Evolutionary conservation across 257 asterid genomes (phyloP), one percentile per base, ranked within the genome.

Genomic region (Fraxinus americana): DNA sequence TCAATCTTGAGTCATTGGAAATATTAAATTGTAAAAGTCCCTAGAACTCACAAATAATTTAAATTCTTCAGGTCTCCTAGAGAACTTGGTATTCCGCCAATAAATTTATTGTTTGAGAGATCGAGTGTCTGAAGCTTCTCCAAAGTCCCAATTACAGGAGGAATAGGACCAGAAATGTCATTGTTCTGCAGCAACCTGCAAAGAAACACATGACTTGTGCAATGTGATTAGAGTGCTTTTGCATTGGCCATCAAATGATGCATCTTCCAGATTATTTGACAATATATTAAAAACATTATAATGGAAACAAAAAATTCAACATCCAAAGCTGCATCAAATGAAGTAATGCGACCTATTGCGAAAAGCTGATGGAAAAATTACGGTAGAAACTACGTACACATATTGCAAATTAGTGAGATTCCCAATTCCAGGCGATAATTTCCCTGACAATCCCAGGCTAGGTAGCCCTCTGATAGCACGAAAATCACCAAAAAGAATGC

Each of bases 121-220:
- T 93, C 98, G 36, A 96, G 88, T 3, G 97, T 85, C 75, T 96
- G 89, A 75, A 96, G 99, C 90, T 87, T 92, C 78, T 83, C 90
- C 59, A 96, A 80, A 82, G 82, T 92, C 81, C 97, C 99, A 66
- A 91, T 82, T 70, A 86, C 90, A 73, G 80, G 84, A 0, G 98
- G 99, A 67, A 96, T 90, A 39, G 87, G 77, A 83, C 98, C 99
- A 7, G 86, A 86, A 50, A 96, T 90, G 16, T 83, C 97, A 84
- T 96, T 96, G 90, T 96, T 96, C 81, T 96, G 99, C 92, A 96
- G 89, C 86, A 87, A 89, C 82, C 99, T 96, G 83, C 81, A 82
- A 61, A 63, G 36, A 27, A 63, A 25, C 36, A 63, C 36, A 11
- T 23, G 69, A 63, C 8, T 10, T 23, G 12, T 12, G 27, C 66